Percentiles rank a stretch among this genome's conserved stretches.
phyloP scores from a whole-genome alignment of 2,329 filamentous ascomycete genomes.

The Pseudogymnoascus sp. region DNA sequence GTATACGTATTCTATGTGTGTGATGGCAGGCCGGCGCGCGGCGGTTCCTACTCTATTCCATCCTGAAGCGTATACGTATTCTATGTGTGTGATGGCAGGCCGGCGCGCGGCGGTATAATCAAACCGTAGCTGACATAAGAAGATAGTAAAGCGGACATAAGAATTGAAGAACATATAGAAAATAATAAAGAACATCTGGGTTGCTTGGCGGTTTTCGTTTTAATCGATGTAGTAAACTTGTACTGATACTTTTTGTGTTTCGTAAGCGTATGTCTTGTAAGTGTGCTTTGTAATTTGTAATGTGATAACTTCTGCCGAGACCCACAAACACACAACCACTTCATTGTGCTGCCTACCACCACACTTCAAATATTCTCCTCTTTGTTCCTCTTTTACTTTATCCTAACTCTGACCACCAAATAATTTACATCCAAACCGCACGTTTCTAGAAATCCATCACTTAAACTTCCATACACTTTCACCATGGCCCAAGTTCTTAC shows the following conservation, averaged over 20 bases:
- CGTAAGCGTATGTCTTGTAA: neutral
- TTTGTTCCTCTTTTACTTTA: neutral
- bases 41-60: neutral
- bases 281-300: neutral
- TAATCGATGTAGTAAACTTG: neutral
- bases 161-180: neutral
- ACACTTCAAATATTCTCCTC: neutral
- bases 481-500: constrained; percentile 1
- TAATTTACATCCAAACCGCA: neutral
- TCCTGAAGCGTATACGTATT: neutral
- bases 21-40: neutral
- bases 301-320: neutral
- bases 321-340: neutral
- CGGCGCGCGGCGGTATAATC: neutral
- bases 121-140: neutral
- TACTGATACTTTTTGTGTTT: neutral
- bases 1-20: neutral
- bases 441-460: neutral
- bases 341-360: neutral
- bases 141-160: neutral
- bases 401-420: neutral
- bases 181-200: neutral
- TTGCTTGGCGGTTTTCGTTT: neutral
- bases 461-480: neutral
- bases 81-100: neutral